These are phyloP conservation scores for Circinella minor DNA, from an alignment of 371 early-diverging fungal species.

Conservation along the genomic window DNA sequence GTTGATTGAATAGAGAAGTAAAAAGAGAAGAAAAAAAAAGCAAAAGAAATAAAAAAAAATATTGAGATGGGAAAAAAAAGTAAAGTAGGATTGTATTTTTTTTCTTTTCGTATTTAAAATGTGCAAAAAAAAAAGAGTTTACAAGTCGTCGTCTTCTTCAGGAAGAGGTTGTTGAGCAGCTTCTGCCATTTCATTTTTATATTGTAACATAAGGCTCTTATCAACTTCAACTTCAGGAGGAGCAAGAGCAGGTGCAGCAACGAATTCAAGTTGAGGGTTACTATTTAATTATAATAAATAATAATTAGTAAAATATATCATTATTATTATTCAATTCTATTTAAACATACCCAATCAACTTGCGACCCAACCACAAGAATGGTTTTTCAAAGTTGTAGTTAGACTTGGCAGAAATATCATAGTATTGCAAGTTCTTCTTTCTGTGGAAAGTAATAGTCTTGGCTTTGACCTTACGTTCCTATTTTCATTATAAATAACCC, in stretches of 20 bases:
- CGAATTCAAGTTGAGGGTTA: constrained; percentile 95
- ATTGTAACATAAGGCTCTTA: constrained; percentile 75
- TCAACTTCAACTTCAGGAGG: constrained; percentile 97
- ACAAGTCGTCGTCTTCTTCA: constrained; percentile 85
- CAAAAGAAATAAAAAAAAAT: background rate
- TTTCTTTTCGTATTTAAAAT: background rate
- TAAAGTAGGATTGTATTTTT: background rate
- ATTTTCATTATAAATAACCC: background rate
- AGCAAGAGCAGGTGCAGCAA: constrained; percentile 96
- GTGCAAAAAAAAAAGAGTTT: constrained; percentile 23
- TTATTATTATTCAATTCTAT: no score
- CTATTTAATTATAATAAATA: constrained; percentile 33
- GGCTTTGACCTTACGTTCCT: constrained; percentile 99
- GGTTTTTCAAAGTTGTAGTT: constrained; percentile 99
- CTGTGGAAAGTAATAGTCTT: constrained; percentile 99
- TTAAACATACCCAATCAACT: constrained; percentile 79
- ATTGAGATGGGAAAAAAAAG: background rate
- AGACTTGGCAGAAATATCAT: constrained; percentile 99
- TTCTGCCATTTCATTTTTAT: constrained; percentile 74
- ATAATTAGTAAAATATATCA: no score
- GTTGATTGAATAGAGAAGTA: background rate
- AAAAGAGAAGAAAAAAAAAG: background rate
- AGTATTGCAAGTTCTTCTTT: constrained; percentile 99
- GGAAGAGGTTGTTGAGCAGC: constrained; percentile 89
- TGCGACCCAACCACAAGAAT: constrained; percentile 99